phyloP scores from a whole-genome alignment of 129 eudicot genomes.

The Calendula officinalis region DNA sequence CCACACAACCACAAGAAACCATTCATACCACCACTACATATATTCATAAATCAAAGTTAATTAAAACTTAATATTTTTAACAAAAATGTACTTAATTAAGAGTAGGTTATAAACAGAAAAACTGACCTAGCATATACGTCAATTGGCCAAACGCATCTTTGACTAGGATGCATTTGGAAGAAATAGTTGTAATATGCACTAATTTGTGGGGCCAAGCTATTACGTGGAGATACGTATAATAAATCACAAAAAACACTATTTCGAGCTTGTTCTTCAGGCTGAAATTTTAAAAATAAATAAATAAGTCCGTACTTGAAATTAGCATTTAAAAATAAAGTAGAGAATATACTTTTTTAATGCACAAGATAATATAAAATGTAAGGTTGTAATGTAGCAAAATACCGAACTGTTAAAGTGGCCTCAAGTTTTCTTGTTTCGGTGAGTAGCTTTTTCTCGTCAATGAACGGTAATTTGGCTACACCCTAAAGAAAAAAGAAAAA shows the following conservation, averaged over 20 bases:
- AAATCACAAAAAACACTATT: slow-evolving; percentile 74
- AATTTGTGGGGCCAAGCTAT: slow-evolving; percentile 59
- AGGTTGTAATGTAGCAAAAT: slow-evolving; percentile 26
- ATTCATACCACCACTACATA: slow-evolving; percentile 88
- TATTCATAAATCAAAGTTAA: neutral
- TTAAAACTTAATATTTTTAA: neutral
- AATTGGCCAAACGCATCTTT: slow-evolving; percentile 50
- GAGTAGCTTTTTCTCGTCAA: slow-evolving; percentile 88
- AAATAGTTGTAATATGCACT: slow-evolving; percentile 48
- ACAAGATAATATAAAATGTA: slow-evolving; percentile 5
- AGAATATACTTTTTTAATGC: neutral
- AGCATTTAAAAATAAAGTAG: neutral
- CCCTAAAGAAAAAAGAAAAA: slow-evolving; percentile 44
- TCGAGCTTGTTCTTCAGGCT: slow-evolving; percentile 81
- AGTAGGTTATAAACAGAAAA: slow-evolving; percentile 9
- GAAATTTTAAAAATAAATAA: slow-evolving; percentile 10
- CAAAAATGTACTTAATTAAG: neutral
- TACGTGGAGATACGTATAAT: slow-evolving; percentile 62
- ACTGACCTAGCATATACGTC: slow-evolving; percentile 66
- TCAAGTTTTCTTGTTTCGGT: slow-evolving; percentile 86
- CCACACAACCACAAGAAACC: slow-evolving; percentile 69
- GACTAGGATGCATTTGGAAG: slow-evolving; percentile 37
- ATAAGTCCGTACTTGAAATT: slow-evolving; percentile 9
- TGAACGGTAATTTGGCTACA: slow-evolving; percentile 90
- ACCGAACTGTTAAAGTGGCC: slow-evolving; percentile 75